Base-by-base conservation (phyloP, 148 eudicot genomes). In the Vaccinium corymbosum region DNA sequence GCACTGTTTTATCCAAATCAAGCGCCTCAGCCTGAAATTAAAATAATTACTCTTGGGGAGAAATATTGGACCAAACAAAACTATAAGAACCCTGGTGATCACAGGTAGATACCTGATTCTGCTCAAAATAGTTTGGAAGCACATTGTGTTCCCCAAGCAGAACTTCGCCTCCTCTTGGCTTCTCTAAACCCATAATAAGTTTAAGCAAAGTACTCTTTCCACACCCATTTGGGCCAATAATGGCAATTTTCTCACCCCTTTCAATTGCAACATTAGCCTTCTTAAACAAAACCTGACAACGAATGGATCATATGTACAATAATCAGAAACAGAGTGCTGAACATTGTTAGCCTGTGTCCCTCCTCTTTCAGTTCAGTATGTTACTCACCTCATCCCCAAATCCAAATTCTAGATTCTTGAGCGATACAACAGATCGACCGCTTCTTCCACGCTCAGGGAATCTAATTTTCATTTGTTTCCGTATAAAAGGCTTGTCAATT, bases 401-500 rank as follows among this genome's bases (percentile, higher is more conserved):
- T 70, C 92, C 84, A 80, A 97, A 94, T 20, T 93, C 90, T 83
- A 97, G 83, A 84, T 93, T 93, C 74, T 94, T 93, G 17, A 97
- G 84, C 16, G 91, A 78, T 51, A 88, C 90, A 70, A 94, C 99
- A 51, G 93, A 85, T 85, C 93, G 90, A 79, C 99, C 99, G 42
- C 99, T 97, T 87, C 90, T 93, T 72, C 97, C 98, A 79, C 94
- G 99, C 89, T 94, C 95, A 79, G 99, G 99, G 83, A 97, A 97
- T 85, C 94, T 91, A 76, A 97, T 97, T 89, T 93, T 97, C 93
- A 94, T 93, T 89, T 97, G 99, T 83, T 97, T 97, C 83, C 98
- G 84, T 83, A 97, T 92, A 85, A 97, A 97, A 76, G 99, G 98
- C 91, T 97, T 97, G 88, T 94, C 98, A 81, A 97, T 89, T 81